Conservation (phyloP, 345 rosid genomes). For the Pistacia vera region DNA sequence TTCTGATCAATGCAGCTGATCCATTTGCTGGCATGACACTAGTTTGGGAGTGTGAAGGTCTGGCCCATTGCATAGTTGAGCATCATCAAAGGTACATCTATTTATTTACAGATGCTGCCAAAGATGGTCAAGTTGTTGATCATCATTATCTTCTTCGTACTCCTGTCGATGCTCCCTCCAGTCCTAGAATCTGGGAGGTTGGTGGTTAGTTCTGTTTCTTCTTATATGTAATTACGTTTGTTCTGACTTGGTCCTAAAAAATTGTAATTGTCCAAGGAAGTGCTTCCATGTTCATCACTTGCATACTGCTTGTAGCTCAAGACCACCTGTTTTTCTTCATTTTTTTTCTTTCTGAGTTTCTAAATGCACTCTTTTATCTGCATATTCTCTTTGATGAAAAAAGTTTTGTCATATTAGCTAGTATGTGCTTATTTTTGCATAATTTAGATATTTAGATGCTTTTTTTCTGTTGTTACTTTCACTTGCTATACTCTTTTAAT, state of each 20-base stretch:
- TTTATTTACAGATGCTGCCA: slow-evolving; percentile 82
- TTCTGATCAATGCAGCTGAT: slow-evolving; percentile 91
- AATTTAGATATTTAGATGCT: slow-evolving; percentile 6
- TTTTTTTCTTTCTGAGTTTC: neutral
- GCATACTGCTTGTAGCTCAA: neutral
- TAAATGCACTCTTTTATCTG: slow-evolving; percentile 1
- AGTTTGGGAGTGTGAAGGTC: slow-evolving; percentile 87
- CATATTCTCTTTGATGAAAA: slow-evolving; percentile 1
- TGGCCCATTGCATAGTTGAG: slow-evolving; percentile 82
- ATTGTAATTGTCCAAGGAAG: neutral
- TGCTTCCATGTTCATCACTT: neutral
- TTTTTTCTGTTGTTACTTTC: neutral
- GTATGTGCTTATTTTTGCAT: slow-evolving; percentile 2
- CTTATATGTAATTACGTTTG: neutral
- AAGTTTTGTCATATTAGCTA: neutral
- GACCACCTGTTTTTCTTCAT: slow-evolving; percentile 6
- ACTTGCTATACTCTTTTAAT: slow-evolving; percentile 2
- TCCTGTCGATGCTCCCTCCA: slow-evolving; percentile 46
- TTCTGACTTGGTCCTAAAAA: neutral
- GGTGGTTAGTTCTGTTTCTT: slow-evolving; percentile 26
- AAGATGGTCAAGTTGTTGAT: slow-evolving; percentile 55
- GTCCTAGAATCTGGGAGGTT: slow-evolving; percentile 85
- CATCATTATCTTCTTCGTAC: slow-evolving; percentile 81
- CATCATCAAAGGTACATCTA: slow-evolving; percentile 89
- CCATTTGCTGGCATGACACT: slow-evolving; percentile 75